Base-by-base conservation (phyloP, 305 asterid genomes). In the Stenogyne calaminthoides region DNA sequence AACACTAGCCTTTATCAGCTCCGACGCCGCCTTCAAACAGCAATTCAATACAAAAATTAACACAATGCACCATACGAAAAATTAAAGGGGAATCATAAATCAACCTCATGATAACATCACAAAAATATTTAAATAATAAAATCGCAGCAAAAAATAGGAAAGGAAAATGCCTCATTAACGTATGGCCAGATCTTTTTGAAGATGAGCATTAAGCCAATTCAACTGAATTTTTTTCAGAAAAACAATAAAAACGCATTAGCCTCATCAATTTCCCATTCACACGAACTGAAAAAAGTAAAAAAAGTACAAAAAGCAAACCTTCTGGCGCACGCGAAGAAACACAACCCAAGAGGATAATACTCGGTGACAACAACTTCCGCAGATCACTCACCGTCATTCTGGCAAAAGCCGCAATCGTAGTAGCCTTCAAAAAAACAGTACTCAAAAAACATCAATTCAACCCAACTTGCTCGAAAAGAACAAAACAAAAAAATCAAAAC, bases 101-200 rank as follows among this genome's bases (percentile, higher is more conserved):
- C 52, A 36, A 11, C 51, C 37, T 36, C 71, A 27, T 58, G 34
- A 68, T 25, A 20, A 40, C 47, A 46, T 64, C 1, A 65, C 22
- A 42, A 64, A 47, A 15, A 12, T 15, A 51, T 6, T 34, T 15
- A 52, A 7, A 19, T 32, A 22, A 42, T 4, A 11, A n/a, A 63
- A 64, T 32, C 4, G 16, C 25, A 37, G 36, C 62, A 59, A 59
- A 9, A 20, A 46, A 57, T 2, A 6, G 29, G 29, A 25, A 9
- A 58, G 32, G 25, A 54, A 60, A 37, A 39, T 44, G 58, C 99
- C 96, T 92, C 96, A 71, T 89, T 74, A 27, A 95, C 86, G 61
- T 74, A 88, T 5, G 98, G 99, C 99, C 98, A 95, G 82, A 95
- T 87, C 96, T 90, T 95, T n/a, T 42, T 89, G 90, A 16, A 95